Evolutionary conservation across 331 rosid species (phyloP).

Genomic region (Ulmus americana): DNA sequence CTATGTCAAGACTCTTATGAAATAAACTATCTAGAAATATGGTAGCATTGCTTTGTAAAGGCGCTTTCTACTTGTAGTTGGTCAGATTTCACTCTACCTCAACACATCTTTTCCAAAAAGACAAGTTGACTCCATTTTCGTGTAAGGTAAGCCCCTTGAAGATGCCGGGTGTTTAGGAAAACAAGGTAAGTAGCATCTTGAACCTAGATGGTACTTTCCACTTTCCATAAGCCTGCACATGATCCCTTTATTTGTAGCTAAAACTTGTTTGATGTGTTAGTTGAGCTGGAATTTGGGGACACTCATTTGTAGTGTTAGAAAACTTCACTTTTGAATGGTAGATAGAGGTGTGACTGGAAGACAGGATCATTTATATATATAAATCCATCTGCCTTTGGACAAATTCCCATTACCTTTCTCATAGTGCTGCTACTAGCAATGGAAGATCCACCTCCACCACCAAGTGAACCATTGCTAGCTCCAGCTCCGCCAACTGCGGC

Average conservation of each 20-base stretch:
- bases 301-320: neutral
- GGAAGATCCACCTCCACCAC: constrained; percentile 54
- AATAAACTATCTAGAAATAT: no score
- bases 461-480: constrained; percentile 40
- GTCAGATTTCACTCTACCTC: no score
- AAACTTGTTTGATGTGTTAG: constrained; percentile 7
- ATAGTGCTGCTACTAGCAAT: constrained; percentile 13
- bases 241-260: neutral
- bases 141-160: no score
- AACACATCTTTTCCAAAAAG: no score
- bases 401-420: neutral
- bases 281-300: neutral
- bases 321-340: constrained; percentile 50
- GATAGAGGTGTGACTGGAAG: constrained; percentile 37
- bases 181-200: no score
- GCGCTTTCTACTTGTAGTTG: no score
- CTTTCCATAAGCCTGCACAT: neutral
- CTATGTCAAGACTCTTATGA: no score
- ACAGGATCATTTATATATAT: constrained; percentile 16
- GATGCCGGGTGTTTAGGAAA: no score
- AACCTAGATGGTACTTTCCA: neutral
- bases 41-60: no score
- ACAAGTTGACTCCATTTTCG: no score
- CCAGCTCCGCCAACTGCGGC: constrained; percentile 43
- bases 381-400: neutral